Evolutionary conservation across 345 rosid genomes (phyloP).

Genomic region (Geranium brycei): DNA sequence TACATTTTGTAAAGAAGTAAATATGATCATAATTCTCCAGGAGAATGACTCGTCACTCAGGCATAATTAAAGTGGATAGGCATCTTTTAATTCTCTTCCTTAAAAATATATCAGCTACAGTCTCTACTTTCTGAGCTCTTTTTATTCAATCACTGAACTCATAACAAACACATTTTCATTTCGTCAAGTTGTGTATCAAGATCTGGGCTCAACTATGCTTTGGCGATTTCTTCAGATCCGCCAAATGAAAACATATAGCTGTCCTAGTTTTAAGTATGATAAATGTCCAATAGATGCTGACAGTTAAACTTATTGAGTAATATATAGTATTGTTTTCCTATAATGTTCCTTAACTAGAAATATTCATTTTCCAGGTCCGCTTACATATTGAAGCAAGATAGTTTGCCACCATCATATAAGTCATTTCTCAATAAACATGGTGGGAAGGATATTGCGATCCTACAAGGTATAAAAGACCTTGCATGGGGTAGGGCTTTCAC

Average conservation of each 20-base stretch:
- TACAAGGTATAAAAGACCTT: slow-evolving; percentile 72
- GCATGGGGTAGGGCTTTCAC: slow-evolving; percentile 55
- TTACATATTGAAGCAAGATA: slow-evolving; percentile 75
- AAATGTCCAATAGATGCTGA: not conserved
- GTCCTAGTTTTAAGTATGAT: not conserved
- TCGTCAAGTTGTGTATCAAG: too few relatives aligned
- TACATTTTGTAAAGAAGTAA: not conserved
- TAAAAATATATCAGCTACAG: not conserved
- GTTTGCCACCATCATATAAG: slow-evolving; percentile 79
- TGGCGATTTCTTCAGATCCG: too few relatives aligned
- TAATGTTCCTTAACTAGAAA: slow-evolving; percentile 8
- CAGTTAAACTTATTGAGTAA: not conserved
- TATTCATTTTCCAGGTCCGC: slow-evolving; percentile 53
- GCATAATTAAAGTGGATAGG: not conserved
- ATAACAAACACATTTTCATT: too few relatives aligned
- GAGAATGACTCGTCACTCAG: too few relatives aligned
- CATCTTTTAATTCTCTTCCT: too few relatives aligned
- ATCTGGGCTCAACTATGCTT: too few relatives aligned
- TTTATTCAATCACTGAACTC: not conserved
- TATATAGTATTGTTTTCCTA: not conserved
- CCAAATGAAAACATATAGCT: too few relatives aligned
- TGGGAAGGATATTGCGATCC: slow-evolving; percentile 53
- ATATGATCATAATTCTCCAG: not conserved
- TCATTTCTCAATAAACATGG: slow-evolving; percentile 87
- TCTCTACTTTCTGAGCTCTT: not conserved